phyloP scores from a whole-genome alignment of 2,329 filamentous ascomycete species.

The Monilinia aucupariae region DNA sequence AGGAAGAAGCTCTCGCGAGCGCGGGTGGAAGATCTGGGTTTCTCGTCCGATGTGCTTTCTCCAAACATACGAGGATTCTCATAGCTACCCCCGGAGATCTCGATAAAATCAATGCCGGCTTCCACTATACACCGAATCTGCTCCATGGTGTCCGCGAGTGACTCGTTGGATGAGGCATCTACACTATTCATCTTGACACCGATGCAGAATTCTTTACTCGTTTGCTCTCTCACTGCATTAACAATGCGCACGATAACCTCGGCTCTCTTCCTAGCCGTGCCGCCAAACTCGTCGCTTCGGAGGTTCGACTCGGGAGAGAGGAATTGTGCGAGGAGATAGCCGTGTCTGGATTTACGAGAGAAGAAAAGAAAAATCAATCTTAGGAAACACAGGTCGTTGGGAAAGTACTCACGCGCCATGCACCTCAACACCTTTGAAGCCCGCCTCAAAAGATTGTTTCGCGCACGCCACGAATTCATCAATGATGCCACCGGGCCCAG shows the following conservation, averaged over 20 bases:
- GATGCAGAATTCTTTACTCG: constrained; percentile 41
- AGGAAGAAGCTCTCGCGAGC: constrained; percentile 64
- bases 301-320: constrained; percentile 62
- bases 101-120: constrained; percentile 58
- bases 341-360: constrained; percentile 44
- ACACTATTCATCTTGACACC: constrained; percentile 53
- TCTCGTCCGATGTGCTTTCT: not conserved
- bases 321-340: constrained; percentile 68
- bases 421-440: constrained; percentile 49
- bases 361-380: not conserved
- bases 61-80: constrained; percentile 42
- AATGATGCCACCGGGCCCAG: constrained; percentile 31
- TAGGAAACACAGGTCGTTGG: constrained; percentile 39
- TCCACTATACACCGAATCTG: constrained; percentile 49
- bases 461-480: constrained; percentile 49
- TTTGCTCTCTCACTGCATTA: constrained; percentile 47
- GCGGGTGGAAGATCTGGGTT: constrained; percentile 37
- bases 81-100: constrained; percentile 59
- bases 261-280: constrained; percentile 63
- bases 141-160: constrained; percentile 49
- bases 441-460: constrained; percentile 43
- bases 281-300: constrained; percentile 63
- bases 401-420: constrained; percentile 33
- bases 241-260: constrained; percentile 63
- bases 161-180: constrained; percentile 41